These are phyloP conservation scores for Exobasidium cylindrosporum DNA, from an alignment of 1,284 basidiomycete species.

Conservation along the genomic window DNA sequence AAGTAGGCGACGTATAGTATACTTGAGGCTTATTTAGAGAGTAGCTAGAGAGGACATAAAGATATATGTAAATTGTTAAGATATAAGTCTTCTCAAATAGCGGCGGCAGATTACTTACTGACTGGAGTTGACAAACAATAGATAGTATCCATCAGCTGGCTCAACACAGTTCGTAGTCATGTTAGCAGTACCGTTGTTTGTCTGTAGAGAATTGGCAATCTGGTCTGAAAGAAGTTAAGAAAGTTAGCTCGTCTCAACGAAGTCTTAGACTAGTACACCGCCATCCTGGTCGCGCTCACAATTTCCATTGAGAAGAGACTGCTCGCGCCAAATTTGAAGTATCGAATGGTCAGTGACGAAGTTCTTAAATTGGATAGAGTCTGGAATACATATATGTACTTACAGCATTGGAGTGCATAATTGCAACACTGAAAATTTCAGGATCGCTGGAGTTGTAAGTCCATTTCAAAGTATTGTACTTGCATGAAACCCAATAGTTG, in stretches of 20 bases:
- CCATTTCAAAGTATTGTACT: conserved; percentile 17
- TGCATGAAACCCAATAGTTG: conserved; percentile 20
- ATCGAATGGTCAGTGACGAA: not conserved
- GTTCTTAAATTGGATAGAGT: too few species aligned
- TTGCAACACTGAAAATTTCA: conserved; percentile 12
- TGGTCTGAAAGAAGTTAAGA: conserved; percentile 12
- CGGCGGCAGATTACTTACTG: too few species aligned
- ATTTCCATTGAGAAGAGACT: conserved; percentile 1
- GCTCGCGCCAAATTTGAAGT: too few species aligned
- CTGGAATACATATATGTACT: too few species aligned
- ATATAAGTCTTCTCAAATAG: too few species aligned
- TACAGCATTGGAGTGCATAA: conserved; percentile 11
- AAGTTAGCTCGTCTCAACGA: not conserved
- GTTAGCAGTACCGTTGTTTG: conserved; percentile 9
- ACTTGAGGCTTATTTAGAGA: conserved; percentile 17
- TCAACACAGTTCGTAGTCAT: conserved; percentile 13
- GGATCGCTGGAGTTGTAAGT: conserved; percentile 16
- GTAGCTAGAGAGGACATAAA: too few species aligned
- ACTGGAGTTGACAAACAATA: conserved; percentile 16
- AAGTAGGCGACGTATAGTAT: conserved; percentile 6
- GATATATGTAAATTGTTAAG: too few species aligned
- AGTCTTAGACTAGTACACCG: too few species aligned
- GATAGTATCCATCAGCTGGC: conserved; percentile 6
- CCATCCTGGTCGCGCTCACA: too few species aligned
- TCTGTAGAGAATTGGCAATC: conserved; percentile 16